These are phyloP conservation scores for Pythium insidiosum DNA, from an alignment of 352 stramenopile species.

Conservation along the genomic window DNA sequence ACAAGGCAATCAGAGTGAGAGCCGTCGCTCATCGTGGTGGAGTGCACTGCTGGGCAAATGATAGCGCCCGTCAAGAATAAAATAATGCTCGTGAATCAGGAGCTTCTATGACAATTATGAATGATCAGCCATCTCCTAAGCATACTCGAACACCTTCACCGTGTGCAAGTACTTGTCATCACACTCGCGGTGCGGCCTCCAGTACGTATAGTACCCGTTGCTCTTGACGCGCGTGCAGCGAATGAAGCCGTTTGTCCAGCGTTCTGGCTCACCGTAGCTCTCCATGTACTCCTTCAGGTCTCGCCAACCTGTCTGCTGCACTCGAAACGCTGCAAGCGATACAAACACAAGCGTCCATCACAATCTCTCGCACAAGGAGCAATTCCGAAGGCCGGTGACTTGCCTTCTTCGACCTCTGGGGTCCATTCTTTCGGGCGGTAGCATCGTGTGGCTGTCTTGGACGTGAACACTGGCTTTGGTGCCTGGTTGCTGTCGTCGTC, in stretches of 20 bases:
- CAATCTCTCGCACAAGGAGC: too few relatives aligned
- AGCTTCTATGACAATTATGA: too few relatives aligned
- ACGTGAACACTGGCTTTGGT: slow-evolving; percentile 30
- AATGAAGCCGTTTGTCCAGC: slow-evolving; percentile 69
- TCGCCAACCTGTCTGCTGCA: slow-evolving; percentile 65
- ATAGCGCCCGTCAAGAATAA: too few relatives aligned
- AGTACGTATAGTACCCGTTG: slow-evolving; percentile 83
- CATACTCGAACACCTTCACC: slow-evolving; percentile 76
- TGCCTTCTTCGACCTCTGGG: slow-evolving; percentile 55
- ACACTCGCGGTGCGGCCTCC: slow-evolving; percentile 62
- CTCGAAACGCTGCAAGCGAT: slow-evolving; percentile 36
- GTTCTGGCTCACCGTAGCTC: slow-evolving; percentile 61
- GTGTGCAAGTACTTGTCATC: slow-evolving; percentile 78
- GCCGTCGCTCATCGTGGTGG: too few relatives aligned
- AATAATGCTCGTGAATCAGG: too few relatives aligned
- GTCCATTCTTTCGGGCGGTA: slow-evolving; percentile 67
- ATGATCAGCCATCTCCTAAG: too few relatives aligned
- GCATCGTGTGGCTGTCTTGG: slow-evolving; percentile 46
- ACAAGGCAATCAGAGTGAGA: slow-evolving; percentile 5
- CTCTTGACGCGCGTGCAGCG: slow-evolving; percentile 75
- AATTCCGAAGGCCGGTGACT: too few relatives aligned
- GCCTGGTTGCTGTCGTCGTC: slow-evolving; percentile 19
- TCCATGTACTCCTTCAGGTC: slow-evolving; percentile 81
- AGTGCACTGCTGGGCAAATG: too few relatives aligned
- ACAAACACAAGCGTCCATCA: neutral